Base-by-base conservation (phyloP, 1,284 basidiomycete genomes). In the Malassezia pachydermatis region DNA sequence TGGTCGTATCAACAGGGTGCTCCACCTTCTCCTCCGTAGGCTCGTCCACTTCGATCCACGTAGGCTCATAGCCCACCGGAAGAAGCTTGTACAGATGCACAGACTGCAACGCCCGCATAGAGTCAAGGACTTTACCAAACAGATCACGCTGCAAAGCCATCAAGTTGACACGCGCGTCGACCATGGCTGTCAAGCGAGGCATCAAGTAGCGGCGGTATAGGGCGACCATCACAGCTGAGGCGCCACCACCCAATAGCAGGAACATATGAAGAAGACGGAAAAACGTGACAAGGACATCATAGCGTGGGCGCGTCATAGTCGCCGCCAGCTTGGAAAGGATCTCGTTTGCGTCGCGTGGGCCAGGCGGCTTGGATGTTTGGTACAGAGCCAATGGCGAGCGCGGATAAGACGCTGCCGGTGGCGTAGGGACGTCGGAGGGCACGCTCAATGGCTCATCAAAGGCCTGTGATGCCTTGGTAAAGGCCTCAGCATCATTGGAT, bases 321-420 rank as follows among this genome's bases (percentile, higher is more conserved):
- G 39, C 19, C 19, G 57, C 57, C 13, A 34, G 29, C 13, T 33
- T 16, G 2, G 33, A 22, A 1, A 52, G 28, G 8, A 52, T 50
- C 28, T 54, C 45, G 14, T 55, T 54, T 9, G 57, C 55, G n/a
- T 46, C 54, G 19, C 45, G 38, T 25, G 13, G 13, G 17, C 19
- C 14, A 2, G 30, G 30, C 33, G 34, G 23, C 22, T 33, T 19
- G 28, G 36, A 54, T 54, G 44, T 60, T 6, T 37, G 57, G 58
- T 69, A 67, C 17, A 67, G 54, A 1, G 63, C 63, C 2, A 67
- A 48, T 2, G 66, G 65, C n/a, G 59, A 62, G 41, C 51, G 57
- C 2, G 66, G 66, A 27, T 69, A 69, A 7, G 60, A 58, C 20
- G 51, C 51, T 2, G 57, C 49, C 9, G 63, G 63, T 4, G 51